These are phyloP conservation scores for Populus tomentosa DNA, from an alignment of 441 rosid genomes.

Conservation along the genomic window DNA sequence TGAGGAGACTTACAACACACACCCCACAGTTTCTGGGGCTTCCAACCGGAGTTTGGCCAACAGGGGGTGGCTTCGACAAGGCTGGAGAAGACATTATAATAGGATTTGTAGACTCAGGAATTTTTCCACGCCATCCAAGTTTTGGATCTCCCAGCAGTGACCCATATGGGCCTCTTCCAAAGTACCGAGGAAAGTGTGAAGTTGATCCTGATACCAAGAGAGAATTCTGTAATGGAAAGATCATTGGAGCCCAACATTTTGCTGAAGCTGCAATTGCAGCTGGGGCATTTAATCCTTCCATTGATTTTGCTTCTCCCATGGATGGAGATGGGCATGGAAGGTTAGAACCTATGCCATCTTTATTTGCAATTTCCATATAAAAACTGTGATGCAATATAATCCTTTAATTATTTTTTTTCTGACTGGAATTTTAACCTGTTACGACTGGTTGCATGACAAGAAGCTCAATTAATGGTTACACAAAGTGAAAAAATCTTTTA, in stretches of 20 bases:
- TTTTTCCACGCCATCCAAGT: conserved; percentile 89
- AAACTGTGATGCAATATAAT: conserved; percentile 1
- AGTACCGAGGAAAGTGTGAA: conserved; percentile 92
- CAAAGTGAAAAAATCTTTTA: not conserved
- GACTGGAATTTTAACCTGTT: not conserved
- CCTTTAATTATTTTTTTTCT: not conserved
- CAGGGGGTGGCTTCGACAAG: conserved; percentile 89
- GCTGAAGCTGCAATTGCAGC: conserved; percentile 96
- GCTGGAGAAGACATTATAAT: conserved; percentile 97
- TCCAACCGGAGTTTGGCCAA: conserved; percentile 98
- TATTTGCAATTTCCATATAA: not conserved
- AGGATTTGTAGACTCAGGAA: conserved; percentile 96
- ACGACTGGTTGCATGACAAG: not conserved
- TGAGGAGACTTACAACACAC: conserved; percentile 80
- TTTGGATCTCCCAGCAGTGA: conserved; percentile 56
- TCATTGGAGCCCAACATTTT: conserved; percentile 97
- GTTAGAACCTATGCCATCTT: conserved; percentile 30
- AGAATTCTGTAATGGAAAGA: conserved; percentile 87
- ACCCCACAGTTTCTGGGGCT: conserved; percentile 94
- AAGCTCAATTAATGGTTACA: not conserved
- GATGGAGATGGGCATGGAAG: conserved; percentile 99
- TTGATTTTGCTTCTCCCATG: conserved; percentile 94
- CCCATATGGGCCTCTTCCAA: conserved; percentile 81
- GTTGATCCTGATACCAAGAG: conserved; percentile 65
- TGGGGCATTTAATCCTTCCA: conserved; percentile 78